A percentile compares a stretch with the other conserved stretches of the same genome.
phyloP scores from a whole-genome alignment of 2,329 filamentous ascomycete genomes.

The Grosmannia clavigera region DNA sequence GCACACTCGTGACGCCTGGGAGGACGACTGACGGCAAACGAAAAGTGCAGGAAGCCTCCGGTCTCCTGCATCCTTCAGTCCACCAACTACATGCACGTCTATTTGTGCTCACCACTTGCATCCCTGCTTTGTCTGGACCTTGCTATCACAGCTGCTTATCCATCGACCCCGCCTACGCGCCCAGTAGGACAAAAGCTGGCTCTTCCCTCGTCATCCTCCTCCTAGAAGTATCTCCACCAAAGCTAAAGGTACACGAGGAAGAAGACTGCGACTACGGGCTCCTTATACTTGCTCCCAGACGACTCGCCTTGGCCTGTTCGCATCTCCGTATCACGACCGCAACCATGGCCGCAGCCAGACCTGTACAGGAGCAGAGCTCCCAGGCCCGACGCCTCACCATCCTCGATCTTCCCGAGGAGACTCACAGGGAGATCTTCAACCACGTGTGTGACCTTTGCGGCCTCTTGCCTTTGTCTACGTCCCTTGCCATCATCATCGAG shows the following conservation, averaged over 20 bases:
- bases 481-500: neutral
- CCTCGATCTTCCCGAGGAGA: constrained; percentile 32
- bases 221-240: neutral
- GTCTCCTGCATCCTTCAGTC: neutral
- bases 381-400: constrained; percentile 17
- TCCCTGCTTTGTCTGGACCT: neutral
- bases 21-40: neutral
- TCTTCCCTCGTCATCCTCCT: neutral
- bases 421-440: constrained; percentile 34
- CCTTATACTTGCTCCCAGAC: neutral
- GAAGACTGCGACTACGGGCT: neutral
- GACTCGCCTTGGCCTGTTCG: neutral
- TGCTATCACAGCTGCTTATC: neutral
- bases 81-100: neutral
- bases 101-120: neutral
- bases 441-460: constrained; percentile 24
- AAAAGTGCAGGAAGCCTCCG: neutral
- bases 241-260: neutral
- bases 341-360: neutral
- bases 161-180: neutral
- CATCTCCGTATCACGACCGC: neutral
- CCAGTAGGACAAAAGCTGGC: neutral
- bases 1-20: neutral
- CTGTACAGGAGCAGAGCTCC: neutral
- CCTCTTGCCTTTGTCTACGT: neutral